Base-by-base conservation (phyloP, 805 yeast species). In the Clavispora fructus region DNA sequence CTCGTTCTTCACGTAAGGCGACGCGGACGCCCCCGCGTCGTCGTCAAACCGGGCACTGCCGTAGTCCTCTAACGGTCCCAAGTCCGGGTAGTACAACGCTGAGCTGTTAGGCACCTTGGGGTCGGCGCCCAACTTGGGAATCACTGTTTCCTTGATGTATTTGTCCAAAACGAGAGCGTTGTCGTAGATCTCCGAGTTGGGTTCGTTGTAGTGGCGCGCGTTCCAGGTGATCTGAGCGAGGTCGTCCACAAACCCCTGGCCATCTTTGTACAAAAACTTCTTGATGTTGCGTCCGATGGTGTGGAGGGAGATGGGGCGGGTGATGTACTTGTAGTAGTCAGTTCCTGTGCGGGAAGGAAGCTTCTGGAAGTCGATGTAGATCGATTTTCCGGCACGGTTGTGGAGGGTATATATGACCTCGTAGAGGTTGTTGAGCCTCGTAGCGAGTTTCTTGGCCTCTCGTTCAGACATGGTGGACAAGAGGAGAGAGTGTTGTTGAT, bases 201-300 rank as follows among this genome's bases (percentile, higher is more conserved):
- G 82, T 47, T 81, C 82, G 64, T 92, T 92, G 65, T 84, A 92
- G 40, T 83, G 78, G 49, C 87, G 79, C 3, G 97, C 97, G 60
- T 92, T 92, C 90, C 95, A 88, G 1, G 88, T 78, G 43, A 92
- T 85, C 63, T 87, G 95, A 0, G 85, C 88, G 48, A 91, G 61
- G 63, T 91, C 97, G 47, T 71, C 76, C 32, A 91, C 68, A 62
- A 88, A 90, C 39, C 80, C 83, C 55, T 82, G 85, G 0, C 87
- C 79, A 40, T 71, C 71, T 6, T 68, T 62, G 67, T 90, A 91
- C 49, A 66, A 67, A 42, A 64, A 65, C 35, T 74, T 70, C 48
- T 79, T 79, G 31, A 87, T 65, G 48, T 78, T 74, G 53, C 82
- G 77, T 47, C 78, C 82, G 47, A 91, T 78, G 51, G 85, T 81